These are phyloP conservation scores for Leccinum rimulosum DNA, from an alignment of 768 basidiomycete species.

Conservation along the genomic window DNA sequence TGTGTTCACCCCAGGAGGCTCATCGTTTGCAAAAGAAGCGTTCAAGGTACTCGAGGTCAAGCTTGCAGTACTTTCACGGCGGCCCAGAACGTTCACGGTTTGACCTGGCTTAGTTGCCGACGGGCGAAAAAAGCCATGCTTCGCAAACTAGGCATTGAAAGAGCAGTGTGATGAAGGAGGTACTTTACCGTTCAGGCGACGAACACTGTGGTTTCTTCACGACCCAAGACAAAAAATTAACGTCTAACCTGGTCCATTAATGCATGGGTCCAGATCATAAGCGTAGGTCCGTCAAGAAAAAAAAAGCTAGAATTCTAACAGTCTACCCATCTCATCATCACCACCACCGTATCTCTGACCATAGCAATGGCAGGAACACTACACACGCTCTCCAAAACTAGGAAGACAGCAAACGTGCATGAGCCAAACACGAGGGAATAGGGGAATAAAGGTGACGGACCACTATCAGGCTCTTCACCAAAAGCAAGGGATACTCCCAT, in stretches of 20 bases:
- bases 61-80: too few relatives aligned
- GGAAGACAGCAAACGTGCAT: not conserved
- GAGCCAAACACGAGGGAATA: not conserved
- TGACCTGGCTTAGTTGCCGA: too few relatives aligned
- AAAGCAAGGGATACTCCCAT: conserved; percentile 66
- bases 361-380: conserved; percentile 86
- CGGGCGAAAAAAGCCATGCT: too few relatives aligned
- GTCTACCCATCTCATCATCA: conserved; percentile 4
- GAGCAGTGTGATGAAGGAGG: too few relatives aligned
- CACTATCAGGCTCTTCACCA: conserved; percentile 60
- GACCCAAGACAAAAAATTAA: too few relatives aligned
- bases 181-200: not conserved
- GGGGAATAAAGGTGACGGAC: conserved; percentile 46
- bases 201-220: too few relatives aligned
- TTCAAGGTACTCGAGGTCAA: too few relatives aligned
- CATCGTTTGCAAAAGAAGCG: too few relatives aligned
- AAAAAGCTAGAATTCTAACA: not conserved
- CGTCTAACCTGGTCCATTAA: not conserved
- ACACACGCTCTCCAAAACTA: conserved; percentile 90
- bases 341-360: conserved; percentile 85
- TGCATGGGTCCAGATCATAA: conserved; percentile 1
- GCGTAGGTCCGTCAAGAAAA: conserved; percentile 9
- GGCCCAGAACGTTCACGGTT: too few relatives aligned
- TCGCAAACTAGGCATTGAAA: too few relatives aligned
- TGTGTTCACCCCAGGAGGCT: too few relatives aligned